Evolutionary conservation across 2,329 filamentous ascomycete species (phyloP), one percentile per base, ranked within the genome.

Genomic region (Hirsutella rhossiliensis): DNA sequence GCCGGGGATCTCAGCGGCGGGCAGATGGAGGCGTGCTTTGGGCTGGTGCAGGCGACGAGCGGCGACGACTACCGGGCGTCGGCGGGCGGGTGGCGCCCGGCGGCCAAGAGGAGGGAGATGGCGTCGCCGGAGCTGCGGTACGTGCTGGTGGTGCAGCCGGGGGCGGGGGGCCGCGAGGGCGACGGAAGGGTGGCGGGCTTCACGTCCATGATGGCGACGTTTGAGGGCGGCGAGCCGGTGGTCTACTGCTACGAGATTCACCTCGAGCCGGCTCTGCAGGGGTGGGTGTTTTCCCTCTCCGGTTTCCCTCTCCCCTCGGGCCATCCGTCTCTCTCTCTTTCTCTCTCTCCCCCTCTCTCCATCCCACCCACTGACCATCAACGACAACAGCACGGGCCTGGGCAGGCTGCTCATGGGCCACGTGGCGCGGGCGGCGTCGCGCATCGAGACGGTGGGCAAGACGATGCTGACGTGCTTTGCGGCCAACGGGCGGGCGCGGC

Each of bases 211-310:
- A 81, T 84, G 80, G 73, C 82, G n/a, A 82, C 79, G 2, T 75
- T 75, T 53, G 82, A 87, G 55, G 76, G 80, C 48, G 71, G 71
- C 1, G 64, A 76, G 46, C 68, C 78, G 0, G 83, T 88, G 2
- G 57, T 87, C 18, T 90, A 88, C 60, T 81, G 84, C 59, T 90
- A 88, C 58, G 84, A 90, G 62, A 77, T 90, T 31, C 84, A 90
- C 55, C 70, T 89, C 3, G 61, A 67, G 32, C 62, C 69, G 1
- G 61, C 66, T 1, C 57, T 84, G 5, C 73, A 76, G 51, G 71
- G 80, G 64, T 76, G 59, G 48, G 63, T 62, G 11, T 30, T 41
- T 13, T 19, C 40, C n/a, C 18, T 27, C 39, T 19, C 19, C 17
- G 8, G 1, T 28, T 15, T 18, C n/a, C 11, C 15, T 37, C 42